A percentile compares a stretch with the other conserved stretches of the same genome.
phyloP scores from a whole-genome alignment of 139 green algal species.

The Chlorella sp. region DNA sequence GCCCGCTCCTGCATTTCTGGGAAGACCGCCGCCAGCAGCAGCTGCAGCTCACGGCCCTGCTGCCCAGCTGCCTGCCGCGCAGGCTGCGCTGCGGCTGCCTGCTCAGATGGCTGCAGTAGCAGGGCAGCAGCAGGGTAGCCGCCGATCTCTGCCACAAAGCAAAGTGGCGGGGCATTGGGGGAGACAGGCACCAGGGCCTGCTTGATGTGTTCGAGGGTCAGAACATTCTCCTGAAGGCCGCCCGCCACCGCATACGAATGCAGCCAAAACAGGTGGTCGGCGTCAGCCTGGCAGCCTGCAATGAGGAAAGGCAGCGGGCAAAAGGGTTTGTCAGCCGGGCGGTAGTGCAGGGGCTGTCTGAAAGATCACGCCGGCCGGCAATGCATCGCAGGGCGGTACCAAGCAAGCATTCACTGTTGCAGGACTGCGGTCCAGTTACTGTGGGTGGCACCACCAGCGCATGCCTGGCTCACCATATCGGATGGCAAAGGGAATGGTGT shows the following conservation, averaged over 20 bases:
- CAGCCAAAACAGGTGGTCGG: slow-evolving; percentile 25
- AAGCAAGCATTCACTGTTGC: no score
- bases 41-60: background rate
- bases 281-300: background rate
- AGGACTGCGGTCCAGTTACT: no score
- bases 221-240: slow-evolving; percentile 16
- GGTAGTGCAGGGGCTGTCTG: no score
- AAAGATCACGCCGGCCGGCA: no score
- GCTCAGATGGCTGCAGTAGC: background rate
- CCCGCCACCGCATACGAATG: slow-evolving; percentile 14
- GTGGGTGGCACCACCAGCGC: no score
- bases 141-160: slow-evolving; percentile 39
- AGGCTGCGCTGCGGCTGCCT: background rate
- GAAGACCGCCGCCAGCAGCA: slow-evolving; percentile 36
- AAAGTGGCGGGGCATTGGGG: background rate
- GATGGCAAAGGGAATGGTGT: slow-evolving; percentile 36
- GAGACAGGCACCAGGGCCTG: background rate
- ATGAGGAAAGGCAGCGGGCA: no score
- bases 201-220: slow-evolving; percentile 1
- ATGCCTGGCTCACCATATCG: slow-evolving; percentile 14
- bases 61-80: background rate
- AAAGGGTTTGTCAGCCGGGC: no score
- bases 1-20: slow-evolving; percentile 19
- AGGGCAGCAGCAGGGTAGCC: slow-evolving; percentile 23
- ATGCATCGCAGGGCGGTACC: no score